phyloP scores from a whole-genome alignment of 768 basidiomycete genomes.

The Lactarius hengduanensis region DNA sequence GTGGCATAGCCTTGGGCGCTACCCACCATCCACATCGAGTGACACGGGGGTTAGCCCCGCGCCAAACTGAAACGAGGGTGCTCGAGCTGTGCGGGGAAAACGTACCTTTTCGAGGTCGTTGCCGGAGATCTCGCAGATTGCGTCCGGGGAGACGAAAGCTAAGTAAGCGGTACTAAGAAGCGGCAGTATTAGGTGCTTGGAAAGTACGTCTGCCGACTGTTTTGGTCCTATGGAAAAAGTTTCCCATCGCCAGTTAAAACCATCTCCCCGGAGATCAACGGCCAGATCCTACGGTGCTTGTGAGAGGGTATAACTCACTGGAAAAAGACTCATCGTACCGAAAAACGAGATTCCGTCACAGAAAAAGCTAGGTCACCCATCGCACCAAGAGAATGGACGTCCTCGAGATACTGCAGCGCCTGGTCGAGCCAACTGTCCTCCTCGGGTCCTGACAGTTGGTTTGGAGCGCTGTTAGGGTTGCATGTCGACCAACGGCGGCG shows the following conservation, averaged over 20 bases:
- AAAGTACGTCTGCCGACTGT: constrained; percentile 67
- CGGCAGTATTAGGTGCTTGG: constrained; percentile 74
- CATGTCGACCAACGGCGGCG: constrained; percentile 66
- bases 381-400: constrained; percentile 61
- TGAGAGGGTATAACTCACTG: constrained; percentile 25
- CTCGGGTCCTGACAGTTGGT: constrained; percentile 37
- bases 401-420: constrained; percentile 53
- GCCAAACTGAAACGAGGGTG: constrained; percentile 22
- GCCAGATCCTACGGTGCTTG: constrained; percentile 56
- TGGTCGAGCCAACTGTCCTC: constrained; percentile 64
- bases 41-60: constrained; percentile 25
- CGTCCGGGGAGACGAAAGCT: constrained; percentile 60
- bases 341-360: constrained; percentile 55
- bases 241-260: constrained; percentile 82
- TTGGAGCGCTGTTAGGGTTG: constrained; percentile 42
- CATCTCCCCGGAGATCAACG: constrained; percentile 54
- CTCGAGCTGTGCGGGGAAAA: constrained; percentile 13
- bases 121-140: constrained; percentile 54
- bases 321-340: constrained; percentile 42
- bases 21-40: constrained; percentile 5
- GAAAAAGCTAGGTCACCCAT: constrained; percentile 59
- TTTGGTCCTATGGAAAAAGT: constrained; percentile 61
- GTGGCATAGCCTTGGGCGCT: constrained; percentile 13
- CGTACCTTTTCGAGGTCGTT: constrained; percentile 65
- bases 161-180: constrained; percentile 70